Base-by-base conservation (phyloP, 495 filamentous ascomycete genomes). In the Aspergillus egyptiacus region DNA sequence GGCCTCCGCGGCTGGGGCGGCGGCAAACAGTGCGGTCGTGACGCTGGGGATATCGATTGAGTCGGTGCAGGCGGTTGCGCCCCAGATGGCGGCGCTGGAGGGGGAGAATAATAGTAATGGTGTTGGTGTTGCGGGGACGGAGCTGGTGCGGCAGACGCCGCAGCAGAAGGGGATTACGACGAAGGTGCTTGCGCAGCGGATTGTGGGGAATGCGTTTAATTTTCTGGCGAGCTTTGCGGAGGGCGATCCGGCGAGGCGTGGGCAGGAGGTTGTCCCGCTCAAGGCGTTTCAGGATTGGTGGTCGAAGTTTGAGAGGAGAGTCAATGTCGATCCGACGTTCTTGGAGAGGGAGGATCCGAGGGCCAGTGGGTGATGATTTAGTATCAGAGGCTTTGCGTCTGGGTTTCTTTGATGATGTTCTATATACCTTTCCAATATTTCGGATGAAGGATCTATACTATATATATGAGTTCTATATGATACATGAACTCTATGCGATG, bases 131-230 rank as follows among this genome's bases (percentile, higher is more conserved):
- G 63, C 67, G 4, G n/a, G n/a, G n/a, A 68, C 63, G 40, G 65
- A 56, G 3, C 48, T 71, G 30, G 63, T 68, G 18, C 51, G 52
- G 6, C 59, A 52, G 42, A 50, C 62, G 47, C 59, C 35, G 42
- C 70, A 60, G 56, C 68, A 59, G 49, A 59, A 52, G 53, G 61
- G 68, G 19, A 63, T 79, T 4, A 69, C 75, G 28, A 91, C 88
- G 9, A 80, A 89, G 58, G 70, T 85, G 20, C 71, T 99, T 13
- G 93, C 93, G 40, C 89, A 95, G 70, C 71, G 88, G 48, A 96
- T 99, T 50, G 96, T 97, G 54, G 82, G 84, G 53, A 95, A 95
- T 64, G 91, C 90, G n/a, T 99, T 96, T 58, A 96, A 97, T 66
- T 97, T 95, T 63, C 71, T 99, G 35, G 82, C 91, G 18, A 86